Percentiles rank a stretch among this genome's conserved stretches.
These are phyloP conservation scores for Chlamydomonas sphaeroides DNA, from an alignment of 139 green algal genomes.

Conservation along the genomic window DNA sequence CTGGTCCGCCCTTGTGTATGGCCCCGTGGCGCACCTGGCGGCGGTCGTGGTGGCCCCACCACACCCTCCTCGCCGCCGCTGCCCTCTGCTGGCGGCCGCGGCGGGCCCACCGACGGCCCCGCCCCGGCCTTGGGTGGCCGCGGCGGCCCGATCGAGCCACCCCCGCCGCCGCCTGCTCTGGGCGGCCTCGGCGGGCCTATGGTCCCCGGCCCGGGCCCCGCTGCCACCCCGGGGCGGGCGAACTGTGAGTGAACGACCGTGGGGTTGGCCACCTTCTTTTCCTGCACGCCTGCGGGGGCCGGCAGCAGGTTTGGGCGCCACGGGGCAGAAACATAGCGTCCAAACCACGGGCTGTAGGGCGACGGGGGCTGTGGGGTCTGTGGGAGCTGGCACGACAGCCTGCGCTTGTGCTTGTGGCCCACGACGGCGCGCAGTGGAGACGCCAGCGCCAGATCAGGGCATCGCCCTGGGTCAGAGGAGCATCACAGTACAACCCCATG, in stretches of 20 bases:
- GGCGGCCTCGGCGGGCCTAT: slow-evolving; percentile 32
- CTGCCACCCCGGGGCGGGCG: not conserved
- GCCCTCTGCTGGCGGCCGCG: not conserved
- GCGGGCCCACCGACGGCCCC: not conserved
- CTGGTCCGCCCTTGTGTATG: too few species aligned
- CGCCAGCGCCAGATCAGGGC: not conserved
- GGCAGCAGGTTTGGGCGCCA: too few species aligned
- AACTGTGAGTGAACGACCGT: slow-evolving; percentile 42
- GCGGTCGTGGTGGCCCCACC: slow-evolving; percentile 40
- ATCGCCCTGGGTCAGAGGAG: too few species aligned
- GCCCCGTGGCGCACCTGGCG: not conserved
- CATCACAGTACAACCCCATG: too few species aligned
- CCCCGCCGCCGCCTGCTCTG: not conserved
- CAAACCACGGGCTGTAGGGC: too few species aligned
- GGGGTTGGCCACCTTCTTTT: slow-evolving; percentile 4
- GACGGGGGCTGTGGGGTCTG: too few species aligned
- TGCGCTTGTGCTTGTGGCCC: too few species aligned
- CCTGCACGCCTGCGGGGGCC: not conserved
- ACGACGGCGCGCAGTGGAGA: not conserved
- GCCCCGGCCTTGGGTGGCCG: slow-evolving; percentile 8
- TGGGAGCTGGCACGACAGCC: too few species aligned
- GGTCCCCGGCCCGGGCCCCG: slow-evolving; percentile 20
- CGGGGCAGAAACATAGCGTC: too few species aligned
- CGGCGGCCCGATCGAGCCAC: slow-evolving; percentile 39
- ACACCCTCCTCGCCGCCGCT: not conserved